Percentiles rank a stretch among this genome's conserved stretches.
These are phyloP conservation scores for Penicillium sp. DNA, from an alignment of 2,329 filamentous ascomycete species.

Conservation along the genomic window DNA sequence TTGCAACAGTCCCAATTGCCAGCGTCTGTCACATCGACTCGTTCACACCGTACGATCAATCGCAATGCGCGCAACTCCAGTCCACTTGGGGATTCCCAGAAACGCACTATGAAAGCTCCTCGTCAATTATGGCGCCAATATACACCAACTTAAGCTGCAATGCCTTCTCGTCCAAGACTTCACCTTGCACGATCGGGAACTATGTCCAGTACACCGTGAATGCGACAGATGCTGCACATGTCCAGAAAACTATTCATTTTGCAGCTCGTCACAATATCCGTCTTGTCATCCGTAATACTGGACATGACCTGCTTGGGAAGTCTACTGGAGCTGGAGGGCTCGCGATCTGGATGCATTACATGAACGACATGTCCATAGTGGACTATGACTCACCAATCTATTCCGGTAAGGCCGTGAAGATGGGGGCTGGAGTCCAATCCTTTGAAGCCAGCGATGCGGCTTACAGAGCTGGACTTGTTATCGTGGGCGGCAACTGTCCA, in stretches of 20 bases:
- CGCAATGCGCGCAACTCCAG: not conserved
- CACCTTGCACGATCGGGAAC: slow-evolving; percentile 9
- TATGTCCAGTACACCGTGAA: slow-evolving; percentile 13
- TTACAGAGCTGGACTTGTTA: not conserved
- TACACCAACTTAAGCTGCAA: not conserved
- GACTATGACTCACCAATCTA: slow-evolving; percentile 9
- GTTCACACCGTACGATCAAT: not conserved
- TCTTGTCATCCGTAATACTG: slow-evolving; percentile 40
- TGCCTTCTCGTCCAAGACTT: not conserved
- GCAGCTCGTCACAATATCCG: slow-evolving; percentile 22
- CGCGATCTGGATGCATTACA: slow-evolving; percentile 41
- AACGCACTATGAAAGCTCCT: not conserved
- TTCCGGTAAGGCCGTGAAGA: slow-evolving; percentile 6
- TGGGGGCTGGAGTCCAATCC: slow-evolving; percentile 12
- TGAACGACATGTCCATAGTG: slow-evolving; percentile 32
- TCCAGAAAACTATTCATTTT: slow-evolving; percentile 7
- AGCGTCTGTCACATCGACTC: slow-evolving; percentile 6
- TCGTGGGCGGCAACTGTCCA: not conserved
- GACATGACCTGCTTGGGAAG: slow-evolving; percentile 44
- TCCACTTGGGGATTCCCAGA: not conserved
- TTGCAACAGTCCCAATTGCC: slow-evolving; percentile 7
- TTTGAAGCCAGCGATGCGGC: slow-evolving; percentile 3
- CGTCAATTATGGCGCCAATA: not conserved
- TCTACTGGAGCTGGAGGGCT: slow-evolving; percentile 32
- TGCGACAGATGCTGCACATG: slow-evolving; percentile 3